Conservation (phyloP, 139 green algal genomes). For the Picochlorum sp. region DNA sequence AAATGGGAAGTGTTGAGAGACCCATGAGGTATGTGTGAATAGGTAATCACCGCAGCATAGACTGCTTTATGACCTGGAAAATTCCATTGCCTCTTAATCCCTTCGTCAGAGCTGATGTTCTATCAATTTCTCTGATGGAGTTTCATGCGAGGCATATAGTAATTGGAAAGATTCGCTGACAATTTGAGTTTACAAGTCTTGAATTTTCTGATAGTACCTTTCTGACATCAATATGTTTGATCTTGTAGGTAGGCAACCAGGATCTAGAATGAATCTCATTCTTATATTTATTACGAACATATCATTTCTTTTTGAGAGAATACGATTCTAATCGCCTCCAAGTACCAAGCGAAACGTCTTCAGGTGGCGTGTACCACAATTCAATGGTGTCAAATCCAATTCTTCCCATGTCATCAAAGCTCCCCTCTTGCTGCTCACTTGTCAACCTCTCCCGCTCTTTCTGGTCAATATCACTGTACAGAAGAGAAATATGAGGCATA, state of each 20-base stretch:
- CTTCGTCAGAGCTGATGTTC: not conserved
- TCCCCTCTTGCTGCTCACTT: not conserved
- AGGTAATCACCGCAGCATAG: not conserved
- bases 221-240: not conserved
- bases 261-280: not conserved
- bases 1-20: slow-evolving; percentile 56
- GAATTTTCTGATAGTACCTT: slow-evolving; percentile 6
- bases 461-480: slow-evolving; percentile 30
- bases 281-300: no score
- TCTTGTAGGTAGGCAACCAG: not conserved
- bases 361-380: slow-evolving; percentile 8
- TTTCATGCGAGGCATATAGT: slow-evolving; percentile 4
- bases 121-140: slow-evolving; percentile 1
- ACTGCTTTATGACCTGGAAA: not conserved
- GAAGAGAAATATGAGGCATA: slow-evolving; percentile 40
- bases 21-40: not conserved
- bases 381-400: slow-evolving; percentile 18
- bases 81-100: not conserved
- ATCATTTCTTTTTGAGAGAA: not conserved
- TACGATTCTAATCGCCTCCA: slow-evolving; percentile 2
- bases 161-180: slow-evolving; percentile 9
- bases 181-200: not conserved
- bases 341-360: slow-evolving; percentile 8
- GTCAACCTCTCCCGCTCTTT: slow-evolving; percentile 7
- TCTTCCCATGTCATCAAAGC: not conserved